Evolutionary conservation across 768 basidiomycete genomes (phyloP), one percentile per base, ranked within the genome.

Genomic region (Lactarius akahatsu): DNA sequence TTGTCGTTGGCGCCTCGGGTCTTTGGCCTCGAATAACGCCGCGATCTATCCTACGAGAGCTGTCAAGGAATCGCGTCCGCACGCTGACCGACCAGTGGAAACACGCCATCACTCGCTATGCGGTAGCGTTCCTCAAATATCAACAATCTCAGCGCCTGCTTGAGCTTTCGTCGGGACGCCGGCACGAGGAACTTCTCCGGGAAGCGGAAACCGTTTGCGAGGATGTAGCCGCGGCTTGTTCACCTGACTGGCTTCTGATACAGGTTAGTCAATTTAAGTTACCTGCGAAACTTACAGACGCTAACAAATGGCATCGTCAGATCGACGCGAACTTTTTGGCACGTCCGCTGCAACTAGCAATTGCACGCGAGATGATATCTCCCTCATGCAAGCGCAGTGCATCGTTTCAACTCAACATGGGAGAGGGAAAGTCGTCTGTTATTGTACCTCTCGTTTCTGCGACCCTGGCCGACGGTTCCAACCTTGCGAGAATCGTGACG

Each of bases 401-500:
- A 0, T 72, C 77, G 1, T 72, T 81, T 32, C 85, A 86, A 47
- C 78, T 85, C 23, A 83, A 85, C 55, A 86, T 85, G 84, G 85
- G 85, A 1, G 84, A 85, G 64, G 84, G 84, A 5, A 84, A 85
- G 66, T 78, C 81, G 7, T 76, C 77, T 10, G 81, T 83, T 2
- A 86, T 86, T n/a, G 77, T 85, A 3, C 85, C 85, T 0, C 71
- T 84, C 26, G 73, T 78, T 1, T 74, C 77, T 0, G 67, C 77
- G 5, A 69, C 71, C 1, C 74, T 85, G 4, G 80, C 84, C 0
- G 75, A 85, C 67, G 78, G 81, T 0, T 18, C 74, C 0, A 77
- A 73, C 26, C 75, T 86, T 1, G 80, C 79, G 43, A 78, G 84
- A 8, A 77, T 86, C 40, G 74, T 86, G 9, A 79, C 82, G 28